A percentile compares a stretch with the other conserved stretches of the same genome.
These are phyloP conservation scores for Gynandropsis gynandra DNA, from an alignment of 345 rosid genomes.

Conservation along the genomic window DNA sequence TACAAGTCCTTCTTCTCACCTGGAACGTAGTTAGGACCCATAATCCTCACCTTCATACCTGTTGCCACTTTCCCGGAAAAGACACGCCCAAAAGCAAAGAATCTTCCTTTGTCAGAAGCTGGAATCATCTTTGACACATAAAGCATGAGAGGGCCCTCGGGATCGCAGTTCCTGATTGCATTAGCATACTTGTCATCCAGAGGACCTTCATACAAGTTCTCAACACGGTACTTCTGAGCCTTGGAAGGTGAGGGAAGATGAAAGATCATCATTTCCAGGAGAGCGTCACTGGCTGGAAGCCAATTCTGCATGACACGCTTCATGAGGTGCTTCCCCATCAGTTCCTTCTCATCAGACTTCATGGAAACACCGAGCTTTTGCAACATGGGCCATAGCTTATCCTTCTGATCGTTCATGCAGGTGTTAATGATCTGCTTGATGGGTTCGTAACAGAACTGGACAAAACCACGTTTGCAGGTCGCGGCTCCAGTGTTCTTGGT, in stretches of 20 bases:
- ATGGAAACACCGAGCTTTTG: constrained; percentile 41
- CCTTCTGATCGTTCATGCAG: constrained; percentile 69
- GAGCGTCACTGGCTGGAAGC: constrained; percentile 57
- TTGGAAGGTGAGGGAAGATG: constrained; percentile 56
- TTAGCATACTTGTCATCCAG: constrained; percentile 50
- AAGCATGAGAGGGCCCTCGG: constrained; percentile 62
- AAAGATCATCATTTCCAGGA: constrained; percentile 63
- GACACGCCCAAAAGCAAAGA: constrained; percentile 65
- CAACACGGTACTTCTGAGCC: constrained; percentile 66
- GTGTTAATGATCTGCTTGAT: constrained; percentile 60
- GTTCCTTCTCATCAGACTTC: constrained; percentile 57
- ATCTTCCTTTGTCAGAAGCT: constrained; percentile 61
- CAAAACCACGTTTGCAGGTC: constrained; percentile 62
- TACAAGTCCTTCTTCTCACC: constrained; percentile 53
- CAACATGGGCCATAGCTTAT: constrained; percentile 68
- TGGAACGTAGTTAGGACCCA: constrained; percentile 67
- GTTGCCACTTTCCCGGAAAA: constrained; percentile 54
- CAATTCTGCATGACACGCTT: constrained; percentile 75
- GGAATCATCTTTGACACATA: constrained; percentile 77
- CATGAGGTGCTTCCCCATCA: constrained; percentile 61
- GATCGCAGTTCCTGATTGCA: constrained; percentile 61
- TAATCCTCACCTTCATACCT: constrained; percentile 59
- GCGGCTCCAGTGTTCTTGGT: constrained; percentile 46
- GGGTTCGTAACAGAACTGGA: constrained; percentile 69
- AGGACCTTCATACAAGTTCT: constrained; percentile 70